These are phyloP conservation scores for Terfezia claveryi DNA, from an alignment of 495 filamentous ascomycete species.

Conservation along the genomic window DNA sequence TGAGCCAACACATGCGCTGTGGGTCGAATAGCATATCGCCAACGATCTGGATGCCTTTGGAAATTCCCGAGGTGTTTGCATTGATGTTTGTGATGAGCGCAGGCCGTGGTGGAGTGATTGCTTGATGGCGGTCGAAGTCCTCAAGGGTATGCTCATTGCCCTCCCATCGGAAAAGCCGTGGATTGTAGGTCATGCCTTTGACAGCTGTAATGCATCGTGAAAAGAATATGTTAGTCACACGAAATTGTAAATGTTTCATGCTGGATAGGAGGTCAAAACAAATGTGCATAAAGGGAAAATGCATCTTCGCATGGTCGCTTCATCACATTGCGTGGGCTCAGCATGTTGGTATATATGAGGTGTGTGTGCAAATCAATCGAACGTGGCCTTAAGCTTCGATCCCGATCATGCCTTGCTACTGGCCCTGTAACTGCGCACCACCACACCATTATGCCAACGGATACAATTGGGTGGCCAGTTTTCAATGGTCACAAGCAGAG, in stretches of 20 bases:
- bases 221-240: too few species aligned
- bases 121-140: conserved; percentile 42
- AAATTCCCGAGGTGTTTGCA: conserved; percentile 24
- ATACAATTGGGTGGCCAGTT: too few species aligned
- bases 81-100: conserved; percentile 85
- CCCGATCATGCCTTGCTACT: too few species aligned
- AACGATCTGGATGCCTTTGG: conserved; percentile 67
- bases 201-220: conserved; percentile 31
- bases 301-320: background rate
- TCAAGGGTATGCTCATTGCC: conserved; percentile 72
- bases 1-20: conserved; percentile 37
- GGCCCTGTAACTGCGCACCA: too few species aligned
- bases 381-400: too few species aligned
- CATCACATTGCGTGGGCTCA: background rate
- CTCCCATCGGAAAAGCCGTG: conserved; percentile 66
- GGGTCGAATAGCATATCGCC: conserved; percentile 96
- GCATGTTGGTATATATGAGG: conserved; percentile 1
- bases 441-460: too few species aligned
- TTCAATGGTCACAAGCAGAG: too few species aligned
- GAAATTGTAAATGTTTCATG: background rate
- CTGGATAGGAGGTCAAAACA: conserved; percentile 2
- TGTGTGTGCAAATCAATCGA: background rate
- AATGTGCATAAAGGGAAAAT: background rate
- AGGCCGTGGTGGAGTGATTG: conserved; percentile 44
- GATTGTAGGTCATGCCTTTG: conserved; percentile 91